Conservation (phyloP, 2,329 filamentous ascomycete species). For the Stachybotrys elegans region DNA sequence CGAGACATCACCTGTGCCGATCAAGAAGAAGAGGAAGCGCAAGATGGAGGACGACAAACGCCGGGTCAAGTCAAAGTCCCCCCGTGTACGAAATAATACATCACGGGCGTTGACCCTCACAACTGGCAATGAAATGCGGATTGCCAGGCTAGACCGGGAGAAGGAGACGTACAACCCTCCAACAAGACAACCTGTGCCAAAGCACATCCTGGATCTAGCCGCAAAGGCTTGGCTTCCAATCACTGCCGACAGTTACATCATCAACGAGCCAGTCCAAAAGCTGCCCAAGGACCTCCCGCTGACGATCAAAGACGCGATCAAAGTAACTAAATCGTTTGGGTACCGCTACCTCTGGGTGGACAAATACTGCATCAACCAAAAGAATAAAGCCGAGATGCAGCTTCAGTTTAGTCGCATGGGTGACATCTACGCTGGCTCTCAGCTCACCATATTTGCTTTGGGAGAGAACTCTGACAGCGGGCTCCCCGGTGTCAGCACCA, state of each 20-base stretch:
- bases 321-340: neutral
- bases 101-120: too few relatives aligned
- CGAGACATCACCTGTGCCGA: neutral
- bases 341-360: slow-evolving; percentile 1
- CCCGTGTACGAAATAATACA: too few relatives aligned
- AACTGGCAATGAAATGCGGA: too few relatives aligned
- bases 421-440: neutral
- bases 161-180: too few relatives aligned
- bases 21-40: neutral
- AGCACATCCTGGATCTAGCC: too few relatives aligned
- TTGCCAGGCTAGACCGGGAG: too few relatives aligned
- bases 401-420: slow-evolving; percentile 1
- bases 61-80: too few relatives aligned
- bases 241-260: too few relatives aligned
- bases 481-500: neutral
- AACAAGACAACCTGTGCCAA: too few relatives aligned
- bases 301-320: neutral
- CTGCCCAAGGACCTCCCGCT: too few relatives aligned
- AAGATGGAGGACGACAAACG: neutral
- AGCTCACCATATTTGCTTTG: slow-evolving; percentile 1
- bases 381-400: neutral
- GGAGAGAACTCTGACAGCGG: neutral
- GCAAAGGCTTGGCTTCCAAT: too few relatives aligned
- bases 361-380: slow-evolving; percentile 2
- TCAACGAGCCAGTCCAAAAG: too few relatives aligned